phyloP scores from a whole-genome alignment of 2,329 filamentous ascomycete genomes.

The Ophiostoma piceae region DNA sequence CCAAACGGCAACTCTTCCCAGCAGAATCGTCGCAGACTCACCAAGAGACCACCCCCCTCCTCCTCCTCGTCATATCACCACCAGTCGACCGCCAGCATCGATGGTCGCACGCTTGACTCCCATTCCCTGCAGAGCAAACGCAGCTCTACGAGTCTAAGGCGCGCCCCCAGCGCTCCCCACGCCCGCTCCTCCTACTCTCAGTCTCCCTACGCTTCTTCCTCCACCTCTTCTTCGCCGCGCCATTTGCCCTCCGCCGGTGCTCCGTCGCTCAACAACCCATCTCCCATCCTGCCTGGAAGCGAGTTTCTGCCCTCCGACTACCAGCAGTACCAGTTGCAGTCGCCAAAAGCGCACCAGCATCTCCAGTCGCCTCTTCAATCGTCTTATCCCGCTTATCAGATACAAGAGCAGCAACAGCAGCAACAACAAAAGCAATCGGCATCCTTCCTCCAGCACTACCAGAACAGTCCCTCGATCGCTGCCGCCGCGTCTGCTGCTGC shows the following conservation, averaged over 20 bases:
- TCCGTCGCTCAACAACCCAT: conserved; percentile 36
- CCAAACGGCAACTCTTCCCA: conserved; percentile 42
- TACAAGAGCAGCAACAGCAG: conserved; percentile 13
- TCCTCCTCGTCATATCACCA: conserved; percentile 45
- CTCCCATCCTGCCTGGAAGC: conserved; percentile 43
- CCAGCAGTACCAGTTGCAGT: conserved; percentile 28
- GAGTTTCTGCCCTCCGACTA: conserved; percentile 42
- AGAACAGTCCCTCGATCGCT: conserved; percentile 15
- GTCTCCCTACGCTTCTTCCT: conserved; percentile 44
- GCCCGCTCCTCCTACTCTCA: conserved; percentile 42
- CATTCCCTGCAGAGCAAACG: conserved; percentile 56
- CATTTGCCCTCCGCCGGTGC: conserved; percentile 37
- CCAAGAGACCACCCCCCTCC: conserved; percentile 55
- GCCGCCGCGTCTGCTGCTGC: conserved; percentile 24
- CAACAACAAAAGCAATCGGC: conserved; percentile 22
- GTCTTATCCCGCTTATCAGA: conserved; percentile 20
- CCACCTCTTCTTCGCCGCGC: conserved; percentile 45
- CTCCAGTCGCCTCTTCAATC: conserved; percentile 5
- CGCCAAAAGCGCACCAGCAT: conserved; percentile 25
- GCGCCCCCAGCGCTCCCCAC: conserved; percentile 56
- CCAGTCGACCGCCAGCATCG: conserved; percentile 47
- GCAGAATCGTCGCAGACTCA: conserved; percentile 50
- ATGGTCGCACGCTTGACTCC: conserved; percentile 49
- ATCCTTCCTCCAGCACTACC: conserved; percentile 20
- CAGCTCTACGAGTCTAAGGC: conserved; percentile 58